Evolutionary conservation across 805 yeast species (phyloP).

Genomic region (Starmerella sp.): DNA sequence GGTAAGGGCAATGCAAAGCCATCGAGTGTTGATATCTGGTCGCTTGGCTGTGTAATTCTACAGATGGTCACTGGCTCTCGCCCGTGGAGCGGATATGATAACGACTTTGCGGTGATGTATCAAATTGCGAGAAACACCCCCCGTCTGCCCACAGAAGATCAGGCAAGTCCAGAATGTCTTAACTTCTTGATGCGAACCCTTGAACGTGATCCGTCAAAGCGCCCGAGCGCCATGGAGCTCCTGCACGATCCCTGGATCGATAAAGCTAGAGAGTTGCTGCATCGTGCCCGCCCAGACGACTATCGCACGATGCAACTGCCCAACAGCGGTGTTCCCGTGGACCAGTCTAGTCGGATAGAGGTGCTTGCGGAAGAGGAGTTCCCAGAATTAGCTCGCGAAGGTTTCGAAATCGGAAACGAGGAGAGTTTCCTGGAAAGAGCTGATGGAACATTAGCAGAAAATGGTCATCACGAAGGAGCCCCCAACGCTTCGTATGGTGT

Average conservation of each 20-base stretch:
- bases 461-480: background rate
- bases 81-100: constrained; percentile 94
- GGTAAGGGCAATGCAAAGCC: constrained; percentile 41
- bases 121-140: constrained; percentile 95
- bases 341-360: background rate
- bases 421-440: background rate
- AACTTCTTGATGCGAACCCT: constrained; percentile 64
- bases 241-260: constrained; percentile 34
- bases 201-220: constrained; percentile 66
- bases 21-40: constrained; percentile 88
- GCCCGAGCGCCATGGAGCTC: constrained; percentile 77
- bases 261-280: constrained; percentile 16
- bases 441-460: background rate
- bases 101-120: constrained; percentile 97
- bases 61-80: constrained; percentile 95
- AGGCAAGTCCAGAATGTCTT: constrained; percentile 62
- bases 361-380: background rate
- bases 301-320: constrained; percentile 1
- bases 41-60: constrained; percentile 87
- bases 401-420: background rate
- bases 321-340: background rate
- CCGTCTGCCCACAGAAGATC: constrained; percentile 66
- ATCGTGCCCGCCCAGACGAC: constrained; percentile 3
- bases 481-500: too few species aligned
- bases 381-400: background rate